Percentiles rank a stretch among this genome's conserved stretches.
Evolutionary conservation across 1,284 basidiomycete genomes (phyloP).

Genomic region (Volvariella surrecta): DNA sequence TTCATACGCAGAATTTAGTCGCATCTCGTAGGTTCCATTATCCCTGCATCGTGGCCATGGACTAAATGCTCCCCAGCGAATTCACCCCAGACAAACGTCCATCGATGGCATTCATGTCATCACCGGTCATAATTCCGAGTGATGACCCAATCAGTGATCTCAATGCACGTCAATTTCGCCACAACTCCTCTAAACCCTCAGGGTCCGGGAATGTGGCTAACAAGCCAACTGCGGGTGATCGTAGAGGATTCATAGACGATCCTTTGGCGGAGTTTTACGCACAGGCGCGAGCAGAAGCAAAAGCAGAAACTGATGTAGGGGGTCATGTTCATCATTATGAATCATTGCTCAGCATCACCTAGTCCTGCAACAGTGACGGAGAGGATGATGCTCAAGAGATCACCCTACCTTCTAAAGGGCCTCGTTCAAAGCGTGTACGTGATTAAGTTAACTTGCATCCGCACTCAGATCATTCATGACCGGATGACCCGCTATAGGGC

Average conservation of each 20-base stretch:
- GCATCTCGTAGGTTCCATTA: slow-evolving; percentile 28
- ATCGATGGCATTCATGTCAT: neutral
- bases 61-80: slow-evolving; percentile 16
- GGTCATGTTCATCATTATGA: slow-evolving; percentile 7
- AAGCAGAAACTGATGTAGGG: slow-evolving; percentile 23
- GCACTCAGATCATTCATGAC: neutral
- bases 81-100: slow-evolving; percentile 21
- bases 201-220: neutral
- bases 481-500: slow-evolving; percentile 29
- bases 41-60: neutral
- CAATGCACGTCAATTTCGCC: neutral
- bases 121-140: neutral
- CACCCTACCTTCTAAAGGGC: slow-evolving; percentile 13
- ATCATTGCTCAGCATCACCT: neutral
- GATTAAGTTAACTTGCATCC: neutral
- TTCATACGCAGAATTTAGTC: slow-evolving; percentile 17
- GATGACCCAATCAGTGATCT: slow-evolving; percentile 2
- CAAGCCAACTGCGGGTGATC: slow-evolving; percentile 4
- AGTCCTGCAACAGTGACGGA: slow-evolving; percentile 15
- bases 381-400: slow-evolving; percentile 17
- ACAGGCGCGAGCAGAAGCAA: slow-evolving; percentile 39
- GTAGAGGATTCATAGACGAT: too few species aligned
- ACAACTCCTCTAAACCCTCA: slow-evolving; percentile 3
- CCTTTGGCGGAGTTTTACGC: slow-evolving; percentile 57
- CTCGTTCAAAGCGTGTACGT: slow-evolving; percentile 18